Evolutionary conservation across 768 basidiomycete species (phyloP).

Genomic region (Xanthoconium purpureum): DNA sequence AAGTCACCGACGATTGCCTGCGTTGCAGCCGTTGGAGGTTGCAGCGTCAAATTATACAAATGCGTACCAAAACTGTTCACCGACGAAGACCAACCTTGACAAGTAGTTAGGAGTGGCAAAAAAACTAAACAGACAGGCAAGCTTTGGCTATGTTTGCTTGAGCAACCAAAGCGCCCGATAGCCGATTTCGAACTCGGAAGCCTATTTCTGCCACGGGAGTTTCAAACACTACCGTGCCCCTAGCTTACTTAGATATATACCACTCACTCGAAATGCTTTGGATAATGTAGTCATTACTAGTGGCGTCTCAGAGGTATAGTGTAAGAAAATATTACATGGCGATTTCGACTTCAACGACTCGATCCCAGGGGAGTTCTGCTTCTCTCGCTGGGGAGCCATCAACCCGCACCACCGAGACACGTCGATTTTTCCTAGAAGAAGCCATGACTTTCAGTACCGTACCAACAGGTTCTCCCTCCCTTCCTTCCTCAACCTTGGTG

Average conservation of each 20-base stretch:
- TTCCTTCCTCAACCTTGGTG: background rate
- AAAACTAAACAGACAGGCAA: background rate
- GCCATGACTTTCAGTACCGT: background rate
- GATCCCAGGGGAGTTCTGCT: background rate
- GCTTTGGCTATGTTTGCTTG: constrained; percentile 29
- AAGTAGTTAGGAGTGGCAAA: background rate
- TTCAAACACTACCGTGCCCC: too few relatives aligned
- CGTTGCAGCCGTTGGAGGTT: constrained; percentile 76
- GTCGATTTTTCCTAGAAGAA: background rate
- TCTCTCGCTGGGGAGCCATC: background rate
- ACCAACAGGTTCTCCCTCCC: background rate
- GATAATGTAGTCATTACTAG: too few relatives aligned
- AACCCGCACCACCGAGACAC: background rate
- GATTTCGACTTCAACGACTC: background rate
- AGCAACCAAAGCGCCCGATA: too few relatives aligned
- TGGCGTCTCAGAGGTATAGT: too few relatives aligned
- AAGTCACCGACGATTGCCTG: constrained; percentile 93
- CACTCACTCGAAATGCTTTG: too few relatives aligned
- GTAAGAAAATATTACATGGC: too few relatives aligned
- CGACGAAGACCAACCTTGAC: constrained; percentile 8
- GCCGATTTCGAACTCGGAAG: too few relatives aligned
- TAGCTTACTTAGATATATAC: too few relatives aligned
- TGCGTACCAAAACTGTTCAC: constrained; percentile 59
- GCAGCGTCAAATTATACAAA: constrained; percentile 94
- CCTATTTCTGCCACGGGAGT: too few relatives aligned